Evolutionary conservation across 805 yeast species (phyloP), one percentile per base, ranked within the genome.

Genomic region (Metschnikowia arizonensis): DNA sequence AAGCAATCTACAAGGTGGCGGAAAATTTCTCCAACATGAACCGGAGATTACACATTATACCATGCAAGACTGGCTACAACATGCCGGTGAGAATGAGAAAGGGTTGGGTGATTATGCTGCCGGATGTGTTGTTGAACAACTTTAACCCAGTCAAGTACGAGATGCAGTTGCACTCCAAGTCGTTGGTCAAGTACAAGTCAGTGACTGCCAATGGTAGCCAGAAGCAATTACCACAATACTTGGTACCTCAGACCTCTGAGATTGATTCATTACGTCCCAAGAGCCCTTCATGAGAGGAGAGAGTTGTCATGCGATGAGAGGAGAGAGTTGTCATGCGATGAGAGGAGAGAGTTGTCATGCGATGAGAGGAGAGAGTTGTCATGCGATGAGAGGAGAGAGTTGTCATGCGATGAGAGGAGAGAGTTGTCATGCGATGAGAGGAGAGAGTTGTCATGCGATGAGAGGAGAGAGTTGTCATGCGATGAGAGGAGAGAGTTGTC

Each of bases 31-130:
- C 93, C 18, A 82, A 83, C 45, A 85, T 93, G 45, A 83, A 83
- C 29, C 76, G 91, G 60, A 76, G 97, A 55, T 64, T 91, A 26
- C 97, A 91, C 62, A 86, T 90, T 26, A 76, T 91, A 18, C 96
- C 97, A 1, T 75, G 85, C 11, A 68, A 76, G 53, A 73, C 87
- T 2, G 91, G 89, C 0, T 69, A 72, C 50, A 76, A 83, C 31
- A 77, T 76, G 29, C 84, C 85, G 26, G 77, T 85, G 15, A 76
- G 74, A 50, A 62, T 79, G 49, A 78, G 97, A 58, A 82, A 81
- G 8, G 98, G 98, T 4, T 90, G 98, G 98, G 93, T 88, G 3
- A 78, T 89, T 8, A 71, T 87, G 75, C 77, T 89, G 55, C 97
- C 97, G 0, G 96, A 89, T 64, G 79, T 85, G 3, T 63, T 88